A percentile compares a stretch with the other conserved stretches of the same genome.
phyloP scores from a whole-genome alignment of 2,329 filamentous ascomycete genomes.

The Aspergillus sojae region DNA sequence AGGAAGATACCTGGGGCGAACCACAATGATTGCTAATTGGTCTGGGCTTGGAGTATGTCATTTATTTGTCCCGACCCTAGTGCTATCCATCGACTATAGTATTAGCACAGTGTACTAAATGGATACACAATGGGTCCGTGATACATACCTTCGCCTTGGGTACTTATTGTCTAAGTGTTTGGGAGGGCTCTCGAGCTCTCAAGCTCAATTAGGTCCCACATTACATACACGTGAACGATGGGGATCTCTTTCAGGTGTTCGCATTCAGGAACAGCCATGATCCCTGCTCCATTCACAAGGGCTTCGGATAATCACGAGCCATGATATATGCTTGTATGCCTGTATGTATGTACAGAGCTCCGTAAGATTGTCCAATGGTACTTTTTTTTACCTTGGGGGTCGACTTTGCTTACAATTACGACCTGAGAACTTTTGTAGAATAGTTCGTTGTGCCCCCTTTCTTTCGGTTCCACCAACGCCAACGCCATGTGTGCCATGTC shows the following conservation, averaged over 20 bases:
- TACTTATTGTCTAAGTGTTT: neutral
- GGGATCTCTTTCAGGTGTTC: neutral
- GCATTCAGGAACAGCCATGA: neutral
- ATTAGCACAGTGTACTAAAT: slow-evolving; percentile 1
- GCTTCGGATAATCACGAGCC: neutral
- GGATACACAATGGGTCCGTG: neutral
- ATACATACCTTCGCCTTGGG: neutral
- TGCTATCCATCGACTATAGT: neutral
- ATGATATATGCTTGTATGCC: neutral
- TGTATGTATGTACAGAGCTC: neutral
- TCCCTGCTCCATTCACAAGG: neutral
- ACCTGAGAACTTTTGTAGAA: neutral
- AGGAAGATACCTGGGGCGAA: neutral
- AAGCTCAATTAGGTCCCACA: slow-evolving; percentile 7
- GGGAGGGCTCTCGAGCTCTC: neutral
- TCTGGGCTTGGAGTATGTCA: slow-evolving; percentile 7
- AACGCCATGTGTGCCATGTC: neutral
- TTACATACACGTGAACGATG: slow-evolving; percentile 19
- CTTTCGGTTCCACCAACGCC: slow-evolving; percentile 4
- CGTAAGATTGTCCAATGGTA: neutral
- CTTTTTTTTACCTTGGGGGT: neutral
- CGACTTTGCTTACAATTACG: neutral
- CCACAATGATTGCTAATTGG: slow-evolving; percentile 18
- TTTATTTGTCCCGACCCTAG: neutral
- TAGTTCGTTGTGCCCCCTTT: slow-evolving; percentile 1